These are phyloP conservation scores for Scenedesmus sp. DNA, from an alignment of 163 green algal genomes.

Conservation along the genomic window DNA sequence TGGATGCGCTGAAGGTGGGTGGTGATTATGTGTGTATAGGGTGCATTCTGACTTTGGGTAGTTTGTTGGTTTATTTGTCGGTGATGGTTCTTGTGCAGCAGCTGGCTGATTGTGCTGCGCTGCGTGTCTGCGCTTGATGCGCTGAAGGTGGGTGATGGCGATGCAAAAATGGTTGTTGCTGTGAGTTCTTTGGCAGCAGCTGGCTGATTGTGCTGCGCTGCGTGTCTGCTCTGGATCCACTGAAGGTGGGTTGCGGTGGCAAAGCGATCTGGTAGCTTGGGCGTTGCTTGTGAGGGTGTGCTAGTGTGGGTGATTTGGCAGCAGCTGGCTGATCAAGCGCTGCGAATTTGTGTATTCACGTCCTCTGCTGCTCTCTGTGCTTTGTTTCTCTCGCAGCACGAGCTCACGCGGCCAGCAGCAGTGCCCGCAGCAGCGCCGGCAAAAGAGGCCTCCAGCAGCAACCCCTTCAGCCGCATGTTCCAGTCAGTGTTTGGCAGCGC, in stretches of 20 bases:
- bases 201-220: slow-evolving; percentile 85
- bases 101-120: slow-evolving; percentile 85
- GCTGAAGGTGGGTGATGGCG: slow-evolving; percentile 55
- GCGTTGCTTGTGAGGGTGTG: too few relatives aligned
- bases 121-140: slow-evolving; percentile 79
- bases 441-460: slow-evolving; percentile 16
- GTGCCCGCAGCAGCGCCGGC: background rate
- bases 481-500: slow-evolving; percentile 37
- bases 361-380: slow-evolving; percentile 45
- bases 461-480: slow-evolving; percentile 50
- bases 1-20: slow-evolving; percentile 75
- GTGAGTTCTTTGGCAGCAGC: slow-evolving; percentile 35
- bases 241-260: slow-evolving; percentile 54
- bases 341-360: slow-evolving; percentile 49
- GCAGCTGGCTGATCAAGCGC: slow-evolving; percentile 16
- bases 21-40: background rate
- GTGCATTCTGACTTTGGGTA: too few relatives aligned
- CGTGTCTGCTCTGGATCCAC: slow-evolving; percentile 77
- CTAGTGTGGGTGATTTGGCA: background rate
- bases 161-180: background rate
- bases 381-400: slow-evolving; percentile 37
- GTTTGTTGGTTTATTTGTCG: too few relatives aligned
- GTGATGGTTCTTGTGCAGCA: slow-evolving; percentile 73
- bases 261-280: too few relatives aligned
- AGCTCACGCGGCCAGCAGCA: slow-evolving; percentile 50